Evolutionary conservation across 495 filamentous ascomycete species (phyloP).

Genomic region (Corynascus novoguineensis): DNA sequence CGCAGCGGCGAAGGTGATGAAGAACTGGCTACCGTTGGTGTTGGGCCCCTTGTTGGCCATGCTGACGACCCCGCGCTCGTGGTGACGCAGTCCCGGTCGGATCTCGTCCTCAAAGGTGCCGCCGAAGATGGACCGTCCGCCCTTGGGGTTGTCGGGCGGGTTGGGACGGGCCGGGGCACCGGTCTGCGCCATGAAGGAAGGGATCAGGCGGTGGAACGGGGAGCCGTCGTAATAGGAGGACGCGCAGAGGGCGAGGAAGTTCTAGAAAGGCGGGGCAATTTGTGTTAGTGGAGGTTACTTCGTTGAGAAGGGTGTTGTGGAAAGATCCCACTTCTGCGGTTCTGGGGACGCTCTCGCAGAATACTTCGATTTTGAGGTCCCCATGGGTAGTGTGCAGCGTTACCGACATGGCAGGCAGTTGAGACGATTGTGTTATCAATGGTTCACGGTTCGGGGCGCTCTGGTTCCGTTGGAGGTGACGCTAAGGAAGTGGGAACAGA

Average conservation of each 20-base stretch:
- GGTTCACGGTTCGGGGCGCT: not conserved
- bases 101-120: slow-evolving; percentile 89
- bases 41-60: slow-evolving; percentile 90
- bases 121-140: slow-evolving; percentile 80
- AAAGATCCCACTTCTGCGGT: slow-evolving; percentile 63
- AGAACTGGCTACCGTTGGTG: slow-evolving; percentile 95
- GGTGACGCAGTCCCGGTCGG: slow-evolving; percentile 74
- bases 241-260: slow-evolving; percentile 95
- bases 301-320: slow-evolving; percentile 48
- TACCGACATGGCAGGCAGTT: slow-evolving; percentile 46
- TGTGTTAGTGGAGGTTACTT: not conserved
- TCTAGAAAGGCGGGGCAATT: slow-evolving; percentile 49
- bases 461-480: not conserved
- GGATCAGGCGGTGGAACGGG: slow-evolving; percentile 87
- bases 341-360: slow-evolving; percentile 89
- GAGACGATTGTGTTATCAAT: not conserved
- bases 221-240: slow-evolving; percentile 78
- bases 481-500: not conserved
- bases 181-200: slow-evolving; percentile 87
- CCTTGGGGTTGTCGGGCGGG: slow-evolving; percentile 60
- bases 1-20: slow-evolving; percentile 76
- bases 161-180: slow-evolving; percentile 66
- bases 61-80: slow-evolving; percentile 75
- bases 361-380: slow-evolving; percentile 92
- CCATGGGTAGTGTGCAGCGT: slow-evolving; percentile 86